These are phyloP conservation scores for Kazachstania viticola DNA, from an alignment of 805 yeast species.

Conservation along the genomic window DNA sequence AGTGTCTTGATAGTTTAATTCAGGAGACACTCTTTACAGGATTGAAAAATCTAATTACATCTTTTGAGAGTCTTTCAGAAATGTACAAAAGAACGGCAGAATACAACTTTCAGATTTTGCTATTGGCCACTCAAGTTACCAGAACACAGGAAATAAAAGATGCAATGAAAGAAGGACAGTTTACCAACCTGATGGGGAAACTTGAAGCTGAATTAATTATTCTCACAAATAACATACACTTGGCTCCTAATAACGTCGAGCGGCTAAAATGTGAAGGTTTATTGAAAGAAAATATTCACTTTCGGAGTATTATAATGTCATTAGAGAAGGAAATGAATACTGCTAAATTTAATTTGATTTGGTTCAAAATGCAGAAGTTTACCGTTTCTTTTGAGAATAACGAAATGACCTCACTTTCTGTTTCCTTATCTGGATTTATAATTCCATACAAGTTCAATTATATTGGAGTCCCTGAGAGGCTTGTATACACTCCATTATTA, in stretches of 20 bases:
- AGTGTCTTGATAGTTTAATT: constrained; percentile 42
- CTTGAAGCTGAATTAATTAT: not conserved
- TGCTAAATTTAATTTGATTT: constrained; percentile 19
- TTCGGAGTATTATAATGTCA: constrained; percentile 30
- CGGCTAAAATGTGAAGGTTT: constrained; percentile 44
- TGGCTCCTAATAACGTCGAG: not conserved
- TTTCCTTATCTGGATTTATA: constrained; percentile 41
- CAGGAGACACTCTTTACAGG: not conserved
- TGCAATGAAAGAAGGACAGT: not conserved
- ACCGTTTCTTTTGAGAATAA: constrained; percentile 27
- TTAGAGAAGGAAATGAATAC: constrained; percentile 7
- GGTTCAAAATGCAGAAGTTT: constrained; percentile 46
- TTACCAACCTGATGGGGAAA: not conserved
- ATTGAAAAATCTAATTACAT: not conserved
- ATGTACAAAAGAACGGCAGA: not conserved
- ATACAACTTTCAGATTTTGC: not conserved
- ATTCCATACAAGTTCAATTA: constrained; percentile 73
- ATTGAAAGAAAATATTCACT: constrained; percentile 59
- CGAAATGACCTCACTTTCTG: constrained; percentile 26
- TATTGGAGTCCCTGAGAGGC: constrained; percentile 57
- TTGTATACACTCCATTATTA: constrained; percentile 69
- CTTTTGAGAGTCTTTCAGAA: not conserved
- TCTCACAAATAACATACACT: not conserved
- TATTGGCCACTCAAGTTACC: constrained; percentile 1
- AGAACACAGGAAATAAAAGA: not conserved